These are phyloP conservation scores for Ceratocystis diversiconidia DNA, from an alignment of 2,329 filamentous ascomycete genomes.

Conservation along the genomic window DNA sequence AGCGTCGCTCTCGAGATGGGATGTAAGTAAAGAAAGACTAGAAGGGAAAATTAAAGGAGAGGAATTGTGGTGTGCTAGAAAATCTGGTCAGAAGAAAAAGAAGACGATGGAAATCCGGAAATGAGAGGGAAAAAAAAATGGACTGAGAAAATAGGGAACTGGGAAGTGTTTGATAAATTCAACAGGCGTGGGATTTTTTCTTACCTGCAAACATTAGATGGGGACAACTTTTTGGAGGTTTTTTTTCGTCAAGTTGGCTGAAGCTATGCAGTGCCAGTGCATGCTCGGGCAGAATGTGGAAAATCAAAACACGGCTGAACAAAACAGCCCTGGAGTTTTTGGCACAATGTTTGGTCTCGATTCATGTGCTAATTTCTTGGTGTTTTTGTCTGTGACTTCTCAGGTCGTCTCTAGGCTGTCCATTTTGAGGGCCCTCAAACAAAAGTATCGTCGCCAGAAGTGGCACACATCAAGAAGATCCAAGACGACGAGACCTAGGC, in stretches of 20 bases:
- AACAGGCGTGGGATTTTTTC: slow-evolving; percentile 2
- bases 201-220: slow-evolving; percentile 2
- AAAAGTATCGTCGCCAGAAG: slow-evolving; percentile 5
- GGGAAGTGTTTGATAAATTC: slow-evolving; percentile 9
- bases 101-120: slow-evolving; percentile 8
- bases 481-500: neutral
- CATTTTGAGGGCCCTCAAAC: neutral
- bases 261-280: neutral
- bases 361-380: neutral
- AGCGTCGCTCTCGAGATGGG: neutral
- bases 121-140: slow-evolving; percentile 8
- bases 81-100: neutral
- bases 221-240: slow-evolving; percentile 1
- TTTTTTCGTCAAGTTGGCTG: neutral
- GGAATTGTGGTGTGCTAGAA: neutral
- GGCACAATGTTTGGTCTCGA: neutral
- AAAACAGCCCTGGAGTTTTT: too few relatives aligned
- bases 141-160: slow-evolving; percentile 8
- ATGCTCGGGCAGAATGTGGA: neutral
- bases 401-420: neutral
- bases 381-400: neutral
- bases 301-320: too few relatives aligned
- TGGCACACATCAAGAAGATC: neutral
- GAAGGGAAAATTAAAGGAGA: slow-evolving; percentile 5
- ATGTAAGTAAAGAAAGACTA: neutral